phyloP scores from a whole-genome alignment of 2,329 filamentous ascomycete genomes.

The Pseudogymnoascus sp. region DNA sequence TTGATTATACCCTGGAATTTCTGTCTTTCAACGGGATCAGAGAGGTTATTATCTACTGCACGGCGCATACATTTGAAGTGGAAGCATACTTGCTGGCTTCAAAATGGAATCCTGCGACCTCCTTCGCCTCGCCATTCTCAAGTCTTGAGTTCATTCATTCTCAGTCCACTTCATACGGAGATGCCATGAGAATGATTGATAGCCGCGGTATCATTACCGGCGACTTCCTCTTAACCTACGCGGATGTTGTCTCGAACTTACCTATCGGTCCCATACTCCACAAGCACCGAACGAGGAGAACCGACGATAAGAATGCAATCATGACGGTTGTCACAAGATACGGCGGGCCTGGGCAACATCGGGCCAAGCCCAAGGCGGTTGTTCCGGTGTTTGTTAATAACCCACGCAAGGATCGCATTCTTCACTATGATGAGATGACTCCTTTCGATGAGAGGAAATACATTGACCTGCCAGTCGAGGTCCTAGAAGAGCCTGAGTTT shows the following conservation, averaged over 20 bases:
- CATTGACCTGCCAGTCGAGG: conserved; percentile 65
- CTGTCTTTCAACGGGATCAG: conserved; percentile 92
- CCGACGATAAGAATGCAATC: conserved; percentile 84
- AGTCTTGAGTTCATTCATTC: conserved; percentile 76
- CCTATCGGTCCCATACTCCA: conserved; percentile 71
- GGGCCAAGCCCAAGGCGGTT: conserved; percentile 66
- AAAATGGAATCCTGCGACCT: conserved; percentile 63
- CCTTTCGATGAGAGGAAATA: conserved; percentile 56
- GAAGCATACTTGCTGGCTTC: conserved; percentile 79
- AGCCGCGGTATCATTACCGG: conserved; percentile 74
- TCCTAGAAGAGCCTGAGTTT: conserved; percentile 55
- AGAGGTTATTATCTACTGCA: conserved; percentile 87
- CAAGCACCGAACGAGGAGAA: conserved; percentile 69
- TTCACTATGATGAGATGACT: conserved; percentile 90
- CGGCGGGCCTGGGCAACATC: conserved; percentile 59
- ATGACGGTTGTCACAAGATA: conserved; percentile 92
- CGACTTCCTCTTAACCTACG: conserved; percentile 88
- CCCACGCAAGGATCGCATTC: conserved; percentile 65
- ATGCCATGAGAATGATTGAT: conserved; percentile 91
- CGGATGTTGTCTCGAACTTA: conserved; percentile 85
- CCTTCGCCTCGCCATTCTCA: conserved; percentile 61
- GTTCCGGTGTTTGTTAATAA: conserved; percentile 84
- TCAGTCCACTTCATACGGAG: conserved; percentile 77
- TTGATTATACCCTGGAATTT: conserved; percentile 97
- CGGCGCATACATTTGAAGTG: conserved; percentile 76